phyloP scores from a whole-genome alignment of 805 yeast species.

The Candida multigemmis region DNA sequence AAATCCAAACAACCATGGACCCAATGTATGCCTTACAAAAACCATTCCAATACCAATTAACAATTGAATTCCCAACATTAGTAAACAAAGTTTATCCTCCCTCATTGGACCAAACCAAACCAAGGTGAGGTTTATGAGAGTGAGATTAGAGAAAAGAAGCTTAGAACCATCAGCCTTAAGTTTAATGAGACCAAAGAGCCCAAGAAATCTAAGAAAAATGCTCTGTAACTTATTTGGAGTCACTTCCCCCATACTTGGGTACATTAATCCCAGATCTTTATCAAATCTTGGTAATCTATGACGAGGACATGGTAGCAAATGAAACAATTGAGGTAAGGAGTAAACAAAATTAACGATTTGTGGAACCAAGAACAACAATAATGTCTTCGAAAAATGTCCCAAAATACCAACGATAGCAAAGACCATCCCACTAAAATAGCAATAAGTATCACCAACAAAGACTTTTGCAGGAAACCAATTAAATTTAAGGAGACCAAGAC shows the following conservation, averaged over 20 bases:
- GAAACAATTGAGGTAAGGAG: slow-evolving; percentile 86
- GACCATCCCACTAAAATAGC: slow-evolving; percentile 98
- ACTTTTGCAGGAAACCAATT: slow-evolving; percentile 91
- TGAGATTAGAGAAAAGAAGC: slow-evolving; percentile 64
- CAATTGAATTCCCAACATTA: slow-evolving; percentile 57
- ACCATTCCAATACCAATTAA: slow-evolving; percentile 58
- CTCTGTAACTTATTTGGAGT: slow-evolving; percentile 10
- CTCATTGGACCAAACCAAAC: slow-evolving; percentile 88
- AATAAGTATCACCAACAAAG: slow-evolving; percentile 96
- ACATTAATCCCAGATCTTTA: slow-evolving; percentile 56
- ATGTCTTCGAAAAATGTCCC: slow-evolving; percentile 93
- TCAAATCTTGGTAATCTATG: slow-evolving; percentile 84
- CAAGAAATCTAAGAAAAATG: slow-evolving; percentile 36
- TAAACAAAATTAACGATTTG: slow-evolving; percentile 86
- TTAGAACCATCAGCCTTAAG: slow-evolving; percentile 14
- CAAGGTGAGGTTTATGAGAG: slow-evolving; percentile 72
- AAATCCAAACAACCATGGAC: slow-evolving; percentile 79
- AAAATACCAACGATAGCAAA: slow-evolving; percentile 94
- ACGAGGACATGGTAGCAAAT: slow-evolving; percentile 87
- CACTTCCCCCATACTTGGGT: slow-evolving; percentile 44
- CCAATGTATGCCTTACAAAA: slow-evolving; percentile 70
- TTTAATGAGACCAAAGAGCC: slow-evolving; percentile 39
- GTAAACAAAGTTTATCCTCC: slow-evolving; percentile 65
- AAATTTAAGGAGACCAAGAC: slow-evolving; percentile 62
- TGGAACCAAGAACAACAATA: slow-evolving; percentile 78